phyloP scores from a whole-genome alignment of 805 yeast genomes.

The Wickerhamiella spandovensis region DNA sequence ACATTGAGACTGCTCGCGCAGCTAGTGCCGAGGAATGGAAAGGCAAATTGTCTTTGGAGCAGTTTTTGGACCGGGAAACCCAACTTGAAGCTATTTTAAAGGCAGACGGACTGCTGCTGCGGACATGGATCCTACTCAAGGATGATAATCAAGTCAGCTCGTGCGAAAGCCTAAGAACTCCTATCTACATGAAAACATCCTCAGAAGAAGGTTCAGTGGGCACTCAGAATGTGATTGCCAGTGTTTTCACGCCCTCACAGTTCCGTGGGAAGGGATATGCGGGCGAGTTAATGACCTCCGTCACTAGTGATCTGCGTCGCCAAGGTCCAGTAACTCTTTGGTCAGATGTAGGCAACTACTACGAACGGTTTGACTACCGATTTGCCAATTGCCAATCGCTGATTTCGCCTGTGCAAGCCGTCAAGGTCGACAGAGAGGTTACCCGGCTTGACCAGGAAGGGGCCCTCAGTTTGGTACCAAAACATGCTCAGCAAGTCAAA shows the following conservation, averaged over 20 bases:
- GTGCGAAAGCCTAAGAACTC: slow-evolving; percentile 33
- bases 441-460: not conserved
- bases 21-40: slow-evolving; percentile 19
- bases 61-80: slow-evolving; percentile 19
- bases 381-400: slow-evolving; percentile 3
- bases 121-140: slow-evolving; percentile 19
- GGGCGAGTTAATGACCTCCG: slow-evolving; percentile 29
- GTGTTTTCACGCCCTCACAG: slow-evolving; percentile 40
- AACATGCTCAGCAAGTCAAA: not conserved
- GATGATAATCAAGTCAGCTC: slow-evolving; percentile 28
- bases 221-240: slow-evolving; percentile 32
- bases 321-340: slow-evolving; percentile 37
- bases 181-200: slow-evolving; percentile 16
- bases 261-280: slow-evolving; percentile 48
- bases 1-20: slow-evolving; percentile 3
- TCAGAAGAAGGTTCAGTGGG: slow-evolving; percentile 13
- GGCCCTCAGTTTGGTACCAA: not conserved
- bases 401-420: no score
- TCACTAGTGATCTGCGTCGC: slow-evolving; percentile 11
- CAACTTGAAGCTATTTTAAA: slow-evolving; percentile 10
- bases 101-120: slow-evolving; percentile 12
- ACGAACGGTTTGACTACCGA: slow-evolving; percentile 42
- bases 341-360: slow-evolving; percentile 65
- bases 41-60: slow-evolving; percentile 15
- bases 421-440: not conserved